Evolutionary conservation across 768 basidiomycete genomes (phyloP), one percentile per base, ranked within the genome.

Genomic region (Calvatia gigantea): DNA sequence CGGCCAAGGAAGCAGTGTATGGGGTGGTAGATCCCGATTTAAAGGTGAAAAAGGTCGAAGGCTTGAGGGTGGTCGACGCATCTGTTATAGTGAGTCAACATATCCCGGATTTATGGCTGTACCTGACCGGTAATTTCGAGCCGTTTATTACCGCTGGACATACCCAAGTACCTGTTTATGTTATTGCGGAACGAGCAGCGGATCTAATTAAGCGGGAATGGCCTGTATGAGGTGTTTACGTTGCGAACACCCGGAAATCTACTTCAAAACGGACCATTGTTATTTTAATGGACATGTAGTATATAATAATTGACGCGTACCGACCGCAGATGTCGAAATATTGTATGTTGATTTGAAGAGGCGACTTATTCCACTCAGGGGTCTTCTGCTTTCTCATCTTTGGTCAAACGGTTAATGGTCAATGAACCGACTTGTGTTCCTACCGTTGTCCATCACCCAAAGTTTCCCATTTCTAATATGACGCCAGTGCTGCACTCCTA

Each of bases 1-100:
- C 68, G 5, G 52, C 65, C 0, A 44, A 47, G 11, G 51, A 54
- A 14, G 65, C 69, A 0, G 39, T 47, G 1, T 61, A 39, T 9
- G 73, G 73, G 1, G 74, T 72, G 7, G 67, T 74, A 2, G 67
- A 73, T 58, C 66, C 73, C 5, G 64, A 73, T 57, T 58, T 76
- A 38, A 58, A 38, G 28, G 70, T 76, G 3, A 74, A 75, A 56
- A 65, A 67, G 0, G 61, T 64, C 0, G 37, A 31, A 1, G 73
- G 70, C 2, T 51, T 75, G 45, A 63, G 74, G 2, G 60, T 76
- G n/a, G 70, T 76, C 9, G 73, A 76, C 61, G 69, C 68, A 2
- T 71, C 70, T n/a, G 65, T 65, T 53, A 51, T 69, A 47, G 73
- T 71, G 51, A 56, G 70, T 61, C 50, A 11, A 32, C 14, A 28